phyloP scores from a whole-genome alignment of 148 eudicot species.

The Camellia japonica region DNA sequence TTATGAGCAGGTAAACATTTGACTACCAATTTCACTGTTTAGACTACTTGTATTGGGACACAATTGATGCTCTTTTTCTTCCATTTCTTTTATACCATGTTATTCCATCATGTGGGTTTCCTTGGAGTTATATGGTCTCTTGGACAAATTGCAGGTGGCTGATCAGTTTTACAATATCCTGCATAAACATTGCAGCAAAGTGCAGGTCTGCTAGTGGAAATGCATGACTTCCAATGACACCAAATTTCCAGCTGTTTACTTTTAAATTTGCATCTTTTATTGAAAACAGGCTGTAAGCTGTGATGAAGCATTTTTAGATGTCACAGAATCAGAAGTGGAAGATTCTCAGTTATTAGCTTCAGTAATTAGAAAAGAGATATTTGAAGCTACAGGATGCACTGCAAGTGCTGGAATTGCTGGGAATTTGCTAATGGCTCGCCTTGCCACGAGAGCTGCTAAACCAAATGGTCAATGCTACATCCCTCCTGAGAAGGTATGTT shows the following conservation, averaged over 20 bases:
- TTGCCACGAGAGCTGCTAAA: constrained; percentile 92
- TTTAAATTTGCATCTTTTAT: constrained; percentile 16
- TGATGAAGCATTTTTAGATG: constrained; percentile 96
- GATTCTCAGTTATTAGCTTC: constrained; percentile 78
- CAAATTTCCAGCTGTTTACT: neutral
- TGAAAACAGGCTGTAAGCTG: constrained; percentile 85
- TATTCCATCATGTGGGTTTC: constrained; percentile 9
- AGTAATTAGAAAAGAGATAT: constrained; percentile 75
- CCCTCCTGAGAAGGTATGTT: constrained; percentile 66
- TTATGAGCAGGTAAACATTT: constrained; percentile 67
- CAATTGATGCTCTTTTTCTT: neutral
- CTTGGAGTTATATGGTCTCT: constrained; percentile 18
- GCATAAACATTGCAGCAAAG: constrained; percentile 81
- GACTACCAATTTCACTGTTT: neutral
- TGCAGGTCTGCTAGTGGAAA: constrained; percentile 59
- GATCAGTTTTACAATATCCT: constrained; percentile 83
- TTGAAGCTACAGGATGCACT: constrained; percentile 76
- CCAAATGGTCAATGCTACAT: constrained; percentile 86
- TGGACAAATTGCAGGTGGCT: constrained; percentile 60
- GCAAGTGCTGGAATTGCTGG: constrained; percentile 89
- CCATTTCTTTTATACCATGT: constrained; percentile 2
- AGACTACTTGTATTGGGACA: neutral
- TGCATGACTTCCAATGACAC: neutral
- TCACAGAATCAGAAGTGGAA: constrained; percentile 53
- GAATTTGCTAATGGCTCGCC: constrained; percentile 94